A percentile compares a stretch with the other conserved stretches of the same genome.
Conservation (phyloP, 2,329 filamentous ascomycete species). For the Talaromyces islandicus region DNA sequence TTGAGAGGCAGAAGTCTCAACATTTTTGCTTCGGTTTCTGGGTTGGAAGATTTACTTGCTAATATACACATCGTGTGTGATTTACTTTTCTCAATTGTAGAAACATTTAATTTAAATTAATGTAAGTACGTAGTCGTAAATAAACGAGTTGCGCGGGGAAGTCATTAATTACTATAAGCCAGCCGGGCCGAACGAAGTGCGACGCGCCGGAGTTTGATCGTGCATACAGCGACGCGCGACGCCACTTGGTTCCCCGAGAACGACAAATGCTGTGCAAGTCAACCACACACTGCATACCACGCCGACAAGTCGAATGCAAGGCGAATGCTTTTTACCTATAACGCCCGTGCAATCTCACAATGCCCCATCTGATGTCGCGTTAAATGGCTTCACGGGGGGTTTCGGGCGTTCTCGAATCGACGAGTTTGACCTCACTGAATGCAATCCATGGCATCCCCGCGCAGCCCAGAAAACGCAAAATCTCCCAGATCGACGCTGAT, state of each 20-base stretch:
- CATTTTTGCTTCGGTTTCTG: slow-evolving; percentile 21
- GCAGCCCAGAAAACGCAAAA: slow-evolving; percentile 30
- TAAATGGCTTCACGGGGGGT: slow-evolving; percentile 31
- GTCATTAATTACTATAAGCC: no score
- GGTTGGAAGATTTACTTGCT: background rate
- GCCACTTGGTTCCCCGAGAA: background rate
- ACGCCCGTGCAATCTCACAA: background rate
- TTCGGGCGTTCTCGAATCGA: slow-evolving; percentile 26
- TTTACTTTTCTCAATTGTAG: background rate
- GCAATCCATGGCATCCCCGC: slow-evolving; percentile 20
- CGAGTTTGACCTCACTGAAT: slow-evolving; percentile 28
- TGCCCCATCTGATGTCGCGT: slow-evolving; percentile 16
- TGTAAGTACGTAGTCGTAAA: background rate
- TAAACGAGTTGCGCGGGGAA: background rate
- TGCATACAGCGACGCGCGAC: background rate
- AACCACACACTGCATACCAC: background rate
- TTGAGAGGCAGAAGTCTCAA: slow-evolving; percentile 29
- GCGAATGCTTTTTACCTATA: background rate
- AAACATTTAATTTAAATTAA: background rate
- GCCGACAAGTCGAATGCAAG: background rate
- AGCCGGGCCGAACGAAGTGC: background rate
- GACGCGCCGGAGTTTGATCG: background rate
- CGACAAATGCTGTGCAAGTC: background rate
- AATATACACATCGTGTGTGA: background rate
- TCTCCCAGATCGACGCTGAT: slow-evolving; percentile 12